Conservation (phyloP, 495 filamentous ascomycete species). For the Zalerion maritima region DNA sequence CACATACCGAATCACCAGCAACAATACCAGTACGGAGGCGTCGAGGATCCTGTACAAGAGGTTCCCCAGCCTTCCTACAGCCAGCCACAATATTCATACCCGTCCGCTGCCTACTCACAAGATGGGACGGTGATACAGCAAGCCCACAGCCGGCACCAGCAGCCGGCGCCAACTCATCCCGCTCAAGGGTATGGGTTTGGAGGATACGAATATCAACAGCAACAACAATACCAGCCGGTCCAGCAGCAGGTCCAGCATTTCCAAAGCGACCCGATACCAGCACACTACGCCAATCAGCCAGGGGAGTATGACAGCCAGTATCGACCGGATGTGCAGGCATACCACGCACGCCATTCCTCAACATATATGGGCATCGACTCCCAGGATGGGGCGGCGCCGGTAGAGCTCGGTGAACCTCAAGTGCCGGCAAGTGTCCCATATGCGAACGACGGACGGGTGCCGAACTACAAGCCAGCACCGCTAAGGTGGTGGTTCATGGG, state of each 20-base stretch:
- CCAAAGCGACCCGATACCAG: not conserved
- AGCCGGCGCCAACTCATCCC: too few species aligned
- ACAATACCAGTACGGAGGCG: too few species aligned
- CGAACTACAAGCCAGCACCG: constrained; percentile 20
- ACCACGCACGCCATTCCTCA: constrained; percentile 2
- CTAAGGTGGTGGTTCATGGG: constrained; percentile 22
- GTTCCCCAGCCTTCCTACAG: too few species aligned
- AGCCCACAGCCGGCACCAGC: too few species aligned
- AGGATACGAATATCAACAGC: constrained; percentile 1
- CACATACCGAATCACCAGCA: too few species aligned
- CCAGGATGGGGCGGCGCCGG: constrained; percentile 1
- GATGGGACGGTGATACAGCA: too few species aligned
- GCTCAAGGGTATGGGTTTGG: constrained; percentile 1
- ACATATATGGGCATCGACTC: too few species aligned
- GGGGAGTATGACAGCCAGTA: constrained; percentile 3
- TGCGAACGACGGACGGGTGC: constrained; percentile 1
- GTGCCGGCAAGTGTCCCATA: constrained; percentile 4
- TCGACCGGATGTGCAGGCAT: constrained; percentile 1
- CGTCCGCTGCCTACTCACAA: too few species aligned
- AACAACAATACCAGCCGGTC: constrained; percentile 1
- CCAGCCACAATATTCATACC: too few species aligned
- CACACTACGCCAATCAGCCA: constrained; percentile 3
- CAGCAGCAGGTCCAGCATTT: not conserved
- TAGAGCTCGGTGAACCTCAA: constrained; percentile 2
- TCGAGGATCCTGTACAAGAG: too few species aligned